Percentiles rank a stretch among this genome's conserved stretches.
Evolutionary conservation across 2,329 filamentous ascomycete species (phyloP).

Genomic region (Penicillium sp.): DNA sequence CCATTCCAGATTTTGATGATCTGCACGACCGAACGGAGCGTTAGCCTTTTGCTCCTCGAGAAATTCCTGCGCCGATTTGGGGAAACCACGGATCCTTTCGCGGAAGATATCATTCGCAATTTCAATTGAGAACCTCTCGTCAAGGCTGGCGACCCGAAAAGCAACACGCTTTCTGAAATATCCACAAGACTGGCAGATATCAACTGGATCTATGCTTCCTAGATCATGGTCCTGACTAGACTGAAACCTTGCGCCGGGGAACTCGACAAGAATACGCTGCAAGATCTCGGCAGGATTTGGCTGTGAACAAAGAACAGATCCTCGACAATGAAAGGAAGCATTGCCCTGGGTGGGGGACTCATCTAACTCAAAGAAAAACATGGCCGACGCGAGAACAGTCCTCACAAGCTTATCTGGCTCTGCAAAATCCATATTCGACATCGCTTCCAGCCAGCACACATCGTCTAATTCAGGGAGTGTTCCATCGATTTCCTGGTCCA

Average conservation of each 20-base stretch:
- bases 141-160: slow-evolving; percentile 14
- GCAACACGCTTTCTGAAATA: slow-evolving; percentile 18
- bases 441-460: neutral
- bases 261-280: slow-evolving; percentile 4
- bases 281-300: slow-evolving; percentile 3
- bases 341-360: slow-evolving; percentile 9
- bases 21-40: slow-evolving; percentile 15
- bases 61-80: slow-evolving; percentile 12
- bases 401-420: slow-evolving; percentile 18
- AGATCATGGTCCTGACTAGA: neutral
- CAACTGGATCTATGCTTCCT: slow-evolving; percentile 4
- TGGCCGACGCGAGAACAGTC: slow-evolving; percentile 16
- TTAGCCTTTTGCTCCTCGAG: slow-evolving; percentile 15
- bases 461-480: slow-evolving; percentile 13
- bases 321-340: slow-evolving; percentile 12
- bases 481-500: slow-evolving; percentile 4
- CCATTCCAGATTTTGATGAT: slow-evolving; percentile 15
- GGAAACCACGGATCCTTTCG: slow-evolving; percentile 18
- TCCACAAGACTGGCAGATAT: slow-evolving; percentile 18
- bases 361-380: slow-evolving; percentile 25
- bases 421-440: slow-evolving; percentile 11
- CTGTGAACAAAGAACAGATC: slow-evolving; percentile 20
- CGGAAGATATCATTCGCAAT: neutral
- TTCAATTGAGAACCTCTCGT: slow-evolving; percentile 14
- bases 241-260: slow-evolving; percentile 12